Evolutionary conservation across 192 early-diverging fungal species (phyloP), one percentile per base, ranked within the genome.

Genomic region (Backusella psychrophila): DNA sequence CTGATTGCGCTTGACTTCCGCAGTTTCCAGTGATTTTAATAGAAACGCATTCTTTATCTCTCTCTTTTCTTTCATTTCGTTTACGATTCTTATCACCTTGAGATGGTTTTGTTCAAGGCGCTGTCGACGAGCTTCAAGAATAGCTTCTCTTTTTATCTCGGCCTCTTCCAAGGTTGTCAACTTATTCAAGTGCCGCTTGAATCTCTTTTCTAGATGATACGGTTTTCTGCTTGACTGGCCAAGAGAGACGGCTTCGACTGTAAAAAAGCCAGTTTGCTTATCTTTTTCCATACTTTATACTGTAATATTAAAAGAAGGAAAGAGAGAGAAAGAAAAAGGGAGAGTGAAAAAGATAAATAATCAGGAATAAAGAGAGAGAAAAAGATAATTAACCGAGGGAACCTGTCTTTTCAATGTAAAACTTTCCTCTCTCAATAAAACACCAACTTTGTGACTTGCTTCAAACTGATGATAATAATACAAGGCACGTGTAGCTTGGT

Each of bases 171-270:
- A 19, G 23, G 21, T 36, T 49, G 73, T 65, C 34, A 39, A 29
- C 63, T 73, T 29, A 39, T 75, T 63, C 29, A n/a, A 59, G n/a
- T 70, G 23, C 69, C 38, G 34, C 21, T 70, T 70, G 69, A 79
- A 79, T n/a, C 78, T 66, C 41, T 69, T 66, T 46, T 74, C 72
- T 26, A 79, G 69, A 71, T 79, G 78, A 23, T 63, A 75, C 1
- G 78, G 78, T 71, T 71, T 79, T 21, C 65, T 29, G 29, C 73
- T 71, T 9, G 69, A 63, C n/a, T 79, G 72, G 3, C 44, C 46
- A 15, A 75, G 39, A 3, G 72, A 74, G 23, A 59, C 52, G 23
- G 78, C 73, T 23, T 70, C 73, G 11, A 79, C 53, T 5, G 63
- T 63, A 59, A 71, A 79, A 33, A 79, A 79, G 7, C 78, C 78